Conservation (phyloP, 2,329 filamentous ascomycete genomes). For the Fusarium sp. region DNA sequence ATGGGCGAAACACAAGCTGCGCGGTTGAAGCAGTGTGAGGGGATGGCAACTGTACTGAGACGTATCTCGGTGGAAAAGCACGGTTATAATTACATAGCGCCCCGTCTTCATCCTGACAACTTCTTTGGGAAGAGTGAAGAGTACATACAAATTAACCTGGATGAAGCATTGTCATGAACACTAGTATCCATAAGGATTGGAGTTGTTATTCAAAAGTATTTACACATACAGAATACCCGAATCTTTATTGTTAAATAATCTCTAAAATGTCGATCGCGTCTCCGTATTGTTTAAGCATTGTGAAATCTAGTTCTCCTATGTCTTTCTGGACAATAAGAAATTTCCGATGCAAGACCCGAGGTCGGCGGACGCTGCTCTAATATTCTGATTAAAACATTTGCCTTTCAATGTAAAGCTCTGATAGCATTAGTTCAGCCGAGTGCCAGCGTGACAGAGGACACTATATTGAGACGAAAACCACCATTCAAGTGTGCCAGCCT, state of each 20-base stretch:
- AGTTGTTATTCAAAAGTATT: no score
- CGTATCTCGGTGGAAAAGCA: no score
- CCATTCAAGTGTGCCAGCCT: slow-evolving; percentile 16
- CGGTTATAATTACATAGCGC: background rate
- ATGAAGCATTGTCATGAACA: background rate
- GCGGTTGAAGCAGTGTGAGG: background rate
- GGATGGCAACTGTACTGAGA: no score
- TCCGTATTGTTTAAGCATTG: no score
- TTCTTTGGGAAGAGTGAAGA: background rate
- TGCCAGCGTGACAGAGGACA: slow-evolving; percentile 12
- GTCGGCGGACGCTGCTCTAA: no score
- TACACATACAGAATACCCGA: no score
- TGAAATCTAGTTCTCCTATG: no score
- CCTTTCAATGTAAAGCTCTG: background rate
- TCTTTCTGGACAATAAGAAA: no score
- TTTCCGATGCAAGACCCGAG: no score
- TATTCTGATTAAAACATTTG: background rate
- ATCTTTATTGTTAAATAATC: no score
- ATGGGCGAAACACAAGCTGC: background rate
- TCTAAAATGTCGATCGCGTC: no score
- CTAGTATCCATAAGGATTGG: no score
- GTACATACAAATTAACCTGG: slow-evolving; percentile 51
- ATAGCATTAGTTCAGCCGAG: background rate
- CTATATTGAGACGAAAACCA: slow-evolving; percentile 11
- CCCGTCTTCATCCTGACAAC: background rate